phyloP scores from a whole-genome alignment of 805 yeast species.

The Ogataea saltuana region DNA sequence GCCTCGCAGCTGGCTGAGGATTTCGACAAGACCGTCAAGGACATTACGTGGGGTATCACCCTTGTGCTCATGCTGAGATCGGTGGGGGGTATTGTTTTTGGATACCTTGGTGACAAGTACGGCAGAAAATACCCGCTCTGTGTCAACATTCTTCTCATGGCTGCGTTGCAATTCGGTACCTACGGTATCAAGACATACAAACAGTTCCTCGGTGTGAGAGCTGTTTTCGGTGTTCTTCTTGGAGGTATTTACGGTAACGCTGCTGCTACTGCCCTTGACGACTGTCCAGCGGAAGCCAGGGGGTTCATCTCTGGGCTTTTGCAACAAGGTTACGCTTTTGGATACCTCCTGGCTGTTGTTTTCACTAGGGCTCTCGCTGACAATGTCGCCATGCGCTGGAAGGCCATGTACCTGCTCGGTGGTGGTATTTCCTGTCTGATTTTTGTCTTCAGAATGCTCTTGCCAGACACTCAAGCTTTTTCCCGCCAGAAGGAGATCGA shows the following conservation, averaged over 20 bases:
- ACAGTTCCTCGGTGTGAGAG: slow-evolving; percentile 63
- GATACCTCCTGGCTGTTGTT: slow-evolving; percentile 63
- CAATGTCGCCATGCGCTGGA: slow-evolving; percentile 56
- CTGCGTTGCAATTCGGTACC: slow-evolving; percentile 59
- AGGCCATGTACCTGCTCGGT: slow-evolving; percentile 67
- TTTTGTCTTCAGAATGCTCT: slow-evolving; percentile 41
- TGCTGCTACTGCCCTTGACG: slow-evolving; percentile 54
- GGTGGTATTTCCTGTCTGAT: slow-evolving; percentile 55
- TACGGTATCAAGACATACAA: slow-evolving; percentile 58
- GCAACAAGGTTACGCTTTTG: slow-evolving; percentile 80
- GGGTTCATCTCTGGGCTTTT: slow-evolving; percentile 66
- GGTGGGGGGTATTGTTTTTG: slow-evolving; percentile 64
- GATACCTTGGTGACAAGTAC: slow-evolving; percentile 56
- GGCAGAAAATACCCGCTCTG: slow-evolving; percentile 64
- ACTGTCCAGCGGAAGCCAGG: slow-evolving; percentile 52
- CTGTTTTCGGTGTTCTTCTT: slow-evolving; percentile 60
- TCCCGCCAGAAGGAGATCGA: slow-evolving; percentile 41
- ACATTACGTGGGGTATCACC: slow-evolving; percentile 67
- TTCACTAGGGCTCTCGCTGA: slow-evolving; percentile 64
- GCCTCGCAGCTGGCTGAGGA: slow-evolving; percentile 47
- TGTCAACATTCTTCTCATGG: slow-evolving; percentile 45
- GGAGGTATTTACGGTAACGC: slow-evolving; percentile 60
- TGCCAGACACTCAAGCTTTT: slow-evolving; percentile 58
- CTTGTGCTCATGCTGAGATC: slow-evolving; percentile 68
- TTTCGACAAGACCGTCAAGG: slow-evolving; percentile 46